Conservation (phyloP, 2,329 filamentous ascomycete species). For the Pseudocercospora pini-densiflorae region DNA sequence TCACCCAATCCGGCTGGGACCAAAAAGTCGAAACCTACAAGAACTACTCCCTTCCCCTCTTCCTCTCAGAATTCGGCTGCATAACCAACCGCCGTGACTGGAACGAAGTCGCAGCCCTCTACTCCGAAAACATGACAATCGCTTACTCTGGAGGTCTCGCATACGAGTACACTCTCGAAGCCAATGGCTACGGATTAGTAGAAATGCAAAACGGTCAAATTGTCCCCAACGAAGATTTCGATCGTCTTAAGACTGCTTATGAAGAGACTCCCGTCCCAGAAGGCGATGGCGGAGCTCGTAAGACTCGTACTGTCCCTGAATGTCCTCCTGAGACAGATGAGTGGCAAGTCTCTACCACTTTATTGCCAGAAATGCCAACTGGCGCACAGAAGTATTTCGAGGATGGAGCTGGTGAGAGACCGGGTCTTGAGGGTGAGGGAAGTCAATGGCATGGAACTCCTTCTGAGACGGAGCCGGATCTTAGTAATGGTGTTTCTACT, state of each 20-base stretch:
- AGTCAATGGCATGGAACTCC: constrained; percentile 54
- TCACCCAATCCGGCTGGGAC: constrained; percentile 76
- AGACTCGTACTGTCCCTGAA: constrained; percentile 46
- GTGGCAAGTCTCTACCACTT: constrained; percentile 59
- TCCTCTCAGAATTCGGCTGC: constrained; percentile 94
- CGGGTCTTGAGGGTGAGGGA: constrained; percentile 57
- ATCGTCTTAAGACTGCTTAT: constrained; percentile 58
- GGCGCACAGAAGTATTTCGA: constrained; percentile 61
- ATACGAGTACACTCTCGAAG: constrained; percentile 88
- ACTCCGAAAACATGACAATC: constrained; percentile 77
- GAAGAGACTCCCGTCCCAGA: constrained; percentile 54
- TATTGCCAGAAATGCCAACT: constrained; percentile 61
- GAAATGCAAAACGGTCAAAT: constrained; percentile 61
- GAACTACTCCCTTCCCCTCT: constrained; percentile 84
- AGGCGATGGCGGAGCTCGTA: constrained; percentile 65
- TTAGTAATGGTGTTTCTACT: constrained; percentile 38
- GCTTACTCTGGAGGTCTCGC: constrained; percentile 95
- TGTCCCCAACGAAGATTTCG: constrained; percentile 66
- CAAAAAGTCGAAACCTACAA: constrained; percentile 85
- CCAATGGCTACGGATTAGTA: constrained; percentile 80
- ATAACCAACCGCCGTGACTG: constrained; percentile 80
- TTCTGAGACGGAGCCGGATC: constrained; percentile 51
- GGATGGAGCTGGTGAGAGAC: constrained; percentile 60
- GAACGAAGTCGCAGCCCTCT: constrained; percentile 76
- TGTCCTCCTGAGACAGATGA: constrained; percentile 60